Evolutionary conservation across 1,139 yeast genomes (phyloP).

Genomic region (Wickerhamiella pararugosa): DNA sequence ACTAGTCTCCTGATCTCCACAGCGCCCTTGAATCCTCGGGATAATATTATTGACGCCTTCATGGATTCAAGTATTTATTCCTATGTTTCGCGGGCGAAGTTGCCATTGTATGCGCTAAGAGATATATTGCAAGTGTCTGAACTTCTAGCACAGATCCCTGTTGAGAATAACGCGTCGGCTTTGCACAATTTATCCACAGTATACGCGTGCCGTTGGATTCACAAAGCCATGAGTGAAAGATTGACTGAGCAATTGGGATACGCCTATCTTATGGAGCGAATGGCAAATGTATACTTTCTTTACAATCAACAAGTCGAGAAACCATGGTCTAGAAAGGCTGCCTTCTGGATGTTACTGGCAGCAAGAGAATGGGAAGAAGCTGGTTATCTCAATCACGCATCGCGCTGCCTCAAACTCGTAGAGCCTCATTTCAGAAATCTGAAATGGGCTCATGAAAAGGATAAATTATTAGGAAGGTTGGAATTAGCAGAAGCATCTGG

Average conservation of each 20-base stretch:
- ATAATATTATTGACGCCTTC: slow-evolving; percentile 48
- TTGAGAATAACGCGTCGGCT: slow-evolving; percentile 6
- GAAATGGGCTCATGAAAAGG: slow-evolving; percentile 20
- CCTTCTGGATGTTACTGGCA: slow-evolving; percentile 65
- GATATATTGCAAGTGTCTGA: slow-evolving; percentile 28
- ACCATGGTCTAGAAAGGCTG: slow-evolving; percentile 56
- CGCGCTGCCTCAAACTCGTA: slow-evolving; percentile 16
- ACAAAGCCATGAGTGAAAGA: slow-evolving; percentile 24
- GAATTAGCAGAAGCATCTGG: background rate
- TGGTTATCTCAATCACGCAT: slow-evolving; percentile 14
- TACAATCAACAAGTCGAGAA: slow-evolving; percentile 14
- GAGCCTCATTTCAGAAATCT: slow-evolving; percentile 14
- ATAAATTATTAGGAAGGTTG: slow-evolving; percentile 14
- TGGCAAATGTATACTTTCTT: slow-evolving; percentile 30
- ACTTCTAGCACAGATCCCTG: slow-evolving; percentile 18
- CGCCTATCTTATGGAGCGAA: slow-evolving; percentile 35
- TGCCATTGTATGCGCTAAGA: slow-evolving; percentile 48
- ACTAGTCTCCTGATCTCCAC: slow-evolving; percentile 6
- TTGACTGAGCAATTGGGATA: slow-evolving; percentile 28
- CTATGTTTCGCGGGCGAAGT: slow-evolving; percentile 46
- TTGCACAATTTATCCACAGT: slow-evolving; percentile 16
- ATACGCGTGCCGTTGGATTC: slow-evolving; percentile 25
- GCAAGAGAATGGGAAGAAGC: slow-evolving; percentile 52
- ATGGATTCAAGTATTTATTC: slow-evolving; percentile 51
- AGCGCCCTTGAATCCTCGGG: slow-evolving; percentile 41